Conservation (phyloP, 2,329 filamentous ascomycete species). For the Fusarium pilosicola region DNA sequence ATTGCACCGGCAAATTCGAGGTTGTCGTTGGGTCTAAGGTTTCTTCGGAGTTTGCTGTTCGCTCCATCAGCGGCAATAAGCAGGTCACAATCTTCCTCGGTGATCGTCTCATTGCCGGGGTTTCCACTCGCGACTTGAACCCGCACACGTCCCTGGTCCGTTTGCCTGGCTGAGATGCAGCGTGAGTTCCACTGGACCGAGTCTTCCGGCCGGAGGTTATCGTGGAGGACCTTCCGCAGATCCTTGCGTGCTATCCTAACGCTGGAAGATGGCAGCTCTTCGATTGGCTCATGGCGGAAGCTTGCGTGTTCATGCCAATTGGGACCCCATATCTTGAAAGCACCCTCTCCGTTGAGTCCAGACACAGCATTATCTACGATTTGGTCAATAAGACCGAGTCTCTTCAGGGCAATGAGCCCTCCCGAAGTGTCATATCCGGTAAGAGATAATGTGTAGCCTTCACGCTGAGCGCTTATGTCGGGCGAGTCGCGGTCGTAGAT, state of each 20-base stretch:
- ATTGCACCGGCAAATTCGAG: slow-evolving; percentile 54
- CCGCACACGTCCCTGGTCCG: slow-evolving; percentile 38
- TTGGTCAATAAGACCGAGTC: slow-evolving; percentile 52
- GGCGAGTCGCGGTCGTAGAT: slow-evolving; percentile 56
- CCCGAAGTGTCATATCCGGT: slow-evolving; percentile 48
- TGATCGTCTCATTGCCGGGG: background rate
- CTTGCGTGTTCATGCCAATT: slow-evolving; percentile 50
- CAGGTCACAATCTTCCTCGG: slow-evolving; percentile 50
- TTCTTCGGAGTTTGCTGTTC: slow-evolving; percentile 52
- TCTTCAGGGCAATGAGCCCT: slow-evolving; percentile 52
- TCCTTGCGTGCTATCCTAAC: slow-evolving; percentile 52
- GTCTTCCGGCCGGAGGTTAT: slow-evolving; percentile 32
- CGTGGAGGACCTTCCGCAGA: slow-evolving; percentile 49
- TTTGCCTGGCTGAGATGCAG: slow-evolving; percentile 40
- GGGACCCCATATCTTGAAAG: slow-evolving; percentile 54
- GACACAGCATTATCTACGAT: slow-evolving; percentile 47
- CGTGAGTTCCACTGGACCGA: slow-evolving; percentile 42
- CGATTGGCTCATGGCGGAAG: slow-evolving; percentile 45
- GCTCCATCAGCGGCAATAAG: slow-evolving; percentile 59
- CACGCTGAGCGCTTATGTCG: slow-evolving; percentile 44
- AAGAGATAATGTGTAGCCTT: slow-evolving; percentile 54
- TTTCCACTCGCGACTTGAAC: slow-evolving; percentile 30
- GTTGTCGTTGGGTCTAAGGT: slow-evolving; percentile 52
- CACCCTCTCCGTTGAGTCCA: slow-evolving; percentile 44
- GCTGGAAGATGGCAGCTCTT: slow-evolving; percentile 49